Evolutionary conservation across 2,329 filamentous ascomycete species (phyloP), one percentile per base, ranked within the genome.

Genomic region (Thielaviopsis punctulata): DNA sequence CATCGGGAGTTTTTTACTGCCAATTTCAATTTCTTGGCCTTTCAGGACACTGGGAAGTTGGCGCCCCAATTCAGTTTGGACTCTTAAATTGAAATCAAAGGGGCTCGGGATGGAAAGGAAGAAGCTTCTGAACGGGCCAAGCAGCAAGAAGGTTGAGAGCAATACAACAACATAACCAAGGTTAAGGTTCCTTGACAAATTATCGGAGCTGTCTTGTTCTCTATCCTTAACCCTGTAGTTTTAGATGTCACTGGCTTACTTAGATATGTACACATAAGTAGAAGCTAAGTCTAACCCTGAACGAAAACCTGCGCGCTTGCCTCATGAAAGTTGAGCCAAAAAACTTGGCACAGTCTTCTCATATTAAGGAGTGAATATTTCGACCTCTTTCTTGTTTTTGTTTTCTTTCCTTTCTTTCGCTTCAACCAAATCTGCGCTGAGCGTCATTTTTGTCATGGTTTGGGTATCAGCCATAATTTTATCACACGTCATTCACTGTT

Each of bases 391-490:
- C 24, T 24, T 23, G 8, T 39, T 19, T 21, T 41, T 15, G 7
- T 23, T 45, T 39, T 36, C 15, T 39, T 22, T 46, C 48, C 21
- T 18, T 24, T 48, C 33, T n/a, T 6, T 25, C 39, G 18, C 24
- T 19, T 15, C 12, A 18, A 22, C 43, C 44, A 46, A 13, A 22
- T 39, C 25, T 49, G 48, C 49, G 41, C 43, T 33, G 49, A 51
- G 43, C 22, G 44, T 23, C 27, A 50, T 36, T 49, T 49, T 45
- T 45, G 23, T 50, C 19, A 19, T 39, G n/a, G 48, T 25, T 24
- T 45, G 22, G 36, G 36, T n/a, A 18, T 41, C 18, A 41, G 36
- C 36, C 36, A 41, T 41, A 15, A 8, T 18, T 30, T n/a, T 52
- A 21, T 45, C 43, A 39, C 12, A 41, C 45, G 12, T 36, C 15